Evolutionary conservation across 2,329 filamentous ascomycete genomes (phyloP).

Genomic region (Colletotrichum sp.): DNA sequence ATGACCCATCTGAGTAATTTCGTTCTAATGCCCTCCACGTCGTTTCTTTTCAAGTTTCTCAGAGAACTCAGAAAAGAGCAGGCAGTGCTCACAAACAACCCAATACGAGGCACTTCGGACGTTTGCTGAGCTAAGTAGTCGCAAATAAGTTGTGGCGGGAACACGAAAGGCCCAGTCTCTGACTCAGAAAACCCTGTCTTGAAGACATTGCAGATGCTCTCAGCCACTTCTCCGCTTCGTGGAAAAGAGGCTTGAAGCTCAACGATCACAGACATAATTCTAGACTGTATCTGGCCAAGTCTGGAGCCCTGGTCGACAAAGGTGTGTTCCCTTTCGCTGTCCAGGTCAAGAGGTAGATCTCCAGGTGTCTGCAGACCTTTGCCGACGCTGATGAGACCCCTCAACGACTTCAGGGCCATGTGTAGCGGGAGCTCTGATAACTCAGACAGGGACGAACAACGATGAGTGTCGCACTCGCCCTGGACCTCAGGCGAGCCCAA

Average conservation of each 20-base stretch:
- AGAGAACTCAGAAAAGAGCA: slow-evolving; percentile 72
- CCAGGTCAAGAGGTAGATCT: slow-evolving; percentile 72
- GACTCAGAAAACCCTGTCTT: slow-evolving; percentile 78
- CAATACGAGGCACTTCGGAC: slow-evolving; percentile 68
- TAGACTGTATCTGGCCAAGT: slow-evolving; percentile 44
- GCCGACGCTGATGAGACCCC: slow-evolving; percentile 73
- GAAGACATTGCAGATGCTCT: slow-evolving; percentile 74
- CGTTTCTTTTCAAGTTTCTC: slow-evolving; percentile 45
- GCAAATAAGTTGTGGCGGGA: slow-evolving; percentile 69
- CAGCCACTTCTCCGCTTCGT: slow-evolving; percentile 69
- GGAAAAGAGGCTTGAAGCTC: slow-evolving; percentile 58
- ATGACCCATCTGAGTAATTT: slow-evolving; percentile 67
- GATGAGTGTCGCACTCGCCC: neutral
- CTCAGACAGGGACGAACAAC: neutral
- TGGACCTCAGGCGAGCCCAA: slow-evolving; percentile 27
- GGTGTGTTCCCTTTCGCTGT: slow-evolving; percentile 45
- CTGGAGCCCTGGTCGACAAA: slow-evolving; percentile 20
- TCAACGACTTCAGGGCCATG: slow-evolving; percentile 60
- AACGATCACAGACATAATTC: slow-evolving; percentile 51
- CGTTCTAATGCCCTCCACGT: slow-evolving; percentile 53
- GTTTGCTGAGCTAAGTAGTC: slow-evolving; percentile 67
- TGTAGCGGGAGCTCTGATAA: slow-evolving; percentile 51
- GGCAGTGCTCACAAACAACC: slow-evolving; percentile 72
- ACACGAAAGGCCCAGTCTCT: slow-evolving; percentile 77
- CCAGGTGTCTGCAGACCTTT: slow-evolving; percentile 73